Evolutionary conservation across 2,329 filamentous ascomycete genomes (phyloP).

Genomic region (Phyllosticta capitalensis): DNA sequence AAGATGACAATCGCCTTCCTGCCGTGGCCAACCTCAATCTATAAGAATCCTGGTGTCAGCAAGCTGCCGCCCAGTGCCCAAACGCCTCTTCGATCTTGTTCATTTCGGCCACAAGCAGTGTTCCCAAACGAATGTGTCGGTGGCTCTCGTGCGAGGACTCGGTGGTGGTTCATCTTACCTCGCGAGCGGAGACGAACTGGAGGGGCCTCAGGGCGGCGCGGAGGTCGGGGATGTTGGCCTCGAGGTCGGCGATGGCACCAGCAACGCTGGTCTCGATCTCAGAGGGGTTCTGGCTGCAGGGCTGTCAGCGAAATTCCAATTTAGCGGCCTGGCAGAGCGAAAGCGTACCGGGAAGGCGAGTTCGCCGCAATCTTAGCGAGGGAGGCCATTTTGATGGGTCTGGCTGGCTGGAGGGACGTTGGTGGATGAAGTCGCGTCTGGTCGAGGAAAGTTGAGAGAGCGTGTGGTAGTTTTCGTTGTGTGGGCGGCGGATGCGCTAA

Average conservation of each 20-base stretch:
- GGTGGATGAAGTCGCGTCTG: background rate
- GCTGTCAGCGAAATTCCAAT: slow-evolving; percentile 34
- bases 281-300: slow-evolving; percentile 87
- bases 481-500: no score
- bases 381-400: slow-evolving; percentile 42
- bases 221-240: slow-evolving; percentile 98
- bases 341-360: slow-evolving; percentile 33
- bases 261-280: slow-evolving; percentile 97
- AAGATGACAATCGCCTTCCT: slow-evolving; percentile 99
- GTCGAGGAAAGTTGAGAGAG: no score
- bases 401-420: background rate
- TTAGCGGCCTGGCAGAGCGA: background rate
- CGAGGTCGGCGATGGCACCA: slow-evolving; percentile 94
- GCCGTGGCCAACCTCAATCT: slow-evolving; percentile 99
- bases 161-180: slow-evolving; percentile 62
- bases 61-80: slow-evolving; percentile 46
- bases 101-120: slow-evolving; percentile 7
- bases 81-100: slow-evolving; percentile 39
- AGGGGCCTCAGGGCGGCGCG: slow-evolving; percentile 92
- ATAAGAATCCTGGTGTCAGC: slow-evolving; percentile 48
- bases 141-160: background rate
- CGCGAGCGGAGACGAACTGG: slow-evolving; percentile 97
- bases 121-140: background rate
- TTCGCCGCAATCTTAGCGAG: slow-evolving; percentile 98
- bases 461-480: no score